Base-by-base conservation (phyloP, 768 basidiomycete genomes). In the Podaxis sp. region DNA sequence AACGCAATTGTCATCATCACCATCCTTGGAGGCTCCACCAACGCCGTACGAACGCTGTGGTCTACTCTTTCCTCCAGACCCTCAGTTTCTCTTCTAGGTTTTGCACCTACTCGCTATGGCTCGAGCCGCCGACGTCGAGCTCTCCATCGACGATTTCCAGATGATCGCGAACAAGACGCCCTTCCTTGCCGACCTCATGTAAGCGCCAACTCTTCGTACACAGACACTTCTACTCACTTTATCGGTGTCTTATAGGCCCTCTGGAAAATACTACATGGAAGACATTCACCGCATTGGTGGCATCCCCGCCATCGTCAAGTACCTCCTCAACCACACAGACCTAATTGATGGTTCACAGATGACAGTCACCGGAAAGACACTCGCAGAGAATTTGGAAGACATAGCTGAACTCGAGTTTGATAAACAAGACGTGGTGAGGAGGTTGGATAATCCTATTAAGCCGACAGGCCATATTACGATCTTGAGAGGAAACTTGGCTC, bases 301-400 rank as follows among this genome's bases (percentile, higher is more conserved):
- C 61, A 84, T 94, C 57, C 94, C 93, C 0, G 90, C 90, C 1
- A 81, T 94, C 56, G 74, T 94, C 63, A 94, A 94, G 74, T 94
- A 93, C 72, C 81, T 94, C 46, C 76, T 93, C 53, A 88, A 90
- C 66, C 77, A 90, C 70, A 90, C 89, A 11, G 79, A 89, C 71
- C 77, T 94, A 63, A 89, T 94, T 65, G 90, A 94, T 71, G 91
- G 92, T 41, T 83, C 79, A 63, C 89, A 91, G 68, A 76, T 94
- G 73, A 98, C 95, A 38, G 91, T 96, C 46, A 97, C 94, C 12
- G 95, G 95, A 57, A 93, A 88, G 76, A 95, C 94, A 2, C 78
- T 97, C 43, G 90, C 91, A 13, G 86, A 95, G 74, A 96, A 97
- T 74, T 80, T 95, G 37, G 86, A 78, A 66, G 91, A 93, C 69